Evolutionary conservation across 345 rosid genomes (phyloP), one percentile per base, ranked within the genome.

Genomic region (Carallia pectinifolia): DNA sequence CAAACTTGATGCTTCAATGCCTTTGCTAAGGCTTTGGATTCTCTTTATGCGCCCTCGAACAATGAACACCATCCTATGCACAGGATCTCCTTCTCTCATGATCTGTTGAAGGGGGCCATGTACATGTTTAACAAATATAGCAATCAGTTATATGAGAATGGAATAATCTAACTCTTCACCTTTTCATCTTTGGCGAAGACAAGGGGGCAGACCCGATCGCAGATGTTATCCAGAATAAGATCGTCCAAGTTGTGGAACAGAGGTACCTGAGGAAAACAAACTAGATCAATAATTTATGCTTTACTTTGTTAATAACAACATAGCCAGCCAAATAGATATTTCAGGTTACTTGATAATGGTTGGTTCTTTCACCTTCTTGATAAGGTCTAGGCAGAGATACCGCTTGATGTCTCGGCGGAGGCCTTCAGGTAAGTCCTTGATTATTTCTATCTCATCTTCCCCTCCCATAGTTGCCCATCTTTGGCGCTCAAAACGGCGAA

Each of bases 41-140:
- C 97, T 83, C 72, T 77, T 87, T 30, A 81, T 81, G 15, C 74
- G 78, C 7, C 98, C 97, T 0, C 77, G 80, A 44, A 89, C 87
- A 0, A 94, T 66, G 73, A 94, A 89, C 64, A 89, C 76, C 88
- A 94, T 89, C 65, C 90, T 84, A 70, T 72, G 87, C 67, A 94
- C 98, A 1, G 93, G 98, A 72, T 94, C 98, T 34, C 97, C 96
- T 84, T 94, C 98, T 4, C 98, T 81, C n/a, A 88, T 87, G 62
- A 94, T 87, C 97, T 94, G 84, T 71, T 55, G 50, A 44, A 44
- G 50, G 50, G 50, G 50, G 50, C 0, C 50, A 12, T 0, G 50
- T 4, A 44, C 50, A 44, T 44, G 50, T 12, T 12, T 44, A 12
- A 44, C 50, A 44, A 12, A 10, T 44, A 44, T 44, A 4, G 17